phyloP scores from a whole-genome alignment of 495 filamentous ascomycete species.

The Aspergillus heteromorphus region DNA sequence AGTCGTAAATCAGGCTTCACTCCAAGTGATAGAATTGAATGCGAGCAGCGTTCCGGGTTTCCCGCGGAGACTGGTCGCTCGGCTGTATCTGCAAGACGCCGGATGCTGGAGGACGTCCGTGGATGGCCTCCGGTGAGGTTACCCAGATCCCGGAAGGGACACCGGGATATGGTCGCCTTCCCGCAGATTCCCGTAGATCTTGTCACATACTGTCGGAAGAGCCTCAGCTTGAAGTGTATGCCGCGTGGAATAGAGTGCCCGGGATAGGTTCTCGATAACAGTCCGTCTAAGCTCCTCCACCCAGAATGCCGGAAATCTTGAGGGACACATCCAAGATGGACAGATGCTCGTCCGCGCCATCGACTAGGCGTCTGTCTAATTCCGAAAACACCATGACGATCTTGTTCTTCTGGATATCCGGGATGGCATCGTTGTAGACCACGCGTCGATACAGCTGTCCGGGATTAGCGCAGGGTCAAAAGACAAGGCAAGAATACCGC shows the following conservation, averaged over 20 bases:
- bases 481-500: conserved; percentile 8
- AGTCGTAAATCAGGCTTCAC: conserved; percentile 13
- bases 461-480: background rate
- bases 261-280: background rate
- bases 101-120: background rate
- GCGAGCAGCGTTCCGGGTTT: background rate
- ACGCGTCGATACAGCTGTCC: conserved; percentile 74
- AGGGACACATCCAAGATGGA: conserved; percentile 80
- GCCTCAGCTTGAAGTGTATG: background rate
- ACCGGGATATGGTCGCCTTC: background rate
- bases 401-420: conserved; percentile 81
- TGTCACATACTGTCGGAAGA: background rate
- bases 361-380: conserved; percentile 88
- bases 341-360: conserved; percentile 95
- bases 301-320: conserved; percentile 71
- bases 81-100: background rate
- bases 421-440: conserved; percentile 76
- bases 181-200: too few species aligned
- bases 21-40: background rate
- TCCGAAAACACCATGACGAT: conserved; percentile 89
- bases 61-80: background rate
- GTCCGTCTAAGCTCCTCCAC: conserved; percentile 20
- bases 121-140: background rate
- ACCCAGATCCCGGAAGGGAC: background rate
- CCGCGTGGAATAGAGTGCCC: background rate